Evolutionary conservation across 345 rosid genomes (phyloP), one percentile per base, ranked within the genome.

Genomic region (Pugionium dolabratum): DNA sequence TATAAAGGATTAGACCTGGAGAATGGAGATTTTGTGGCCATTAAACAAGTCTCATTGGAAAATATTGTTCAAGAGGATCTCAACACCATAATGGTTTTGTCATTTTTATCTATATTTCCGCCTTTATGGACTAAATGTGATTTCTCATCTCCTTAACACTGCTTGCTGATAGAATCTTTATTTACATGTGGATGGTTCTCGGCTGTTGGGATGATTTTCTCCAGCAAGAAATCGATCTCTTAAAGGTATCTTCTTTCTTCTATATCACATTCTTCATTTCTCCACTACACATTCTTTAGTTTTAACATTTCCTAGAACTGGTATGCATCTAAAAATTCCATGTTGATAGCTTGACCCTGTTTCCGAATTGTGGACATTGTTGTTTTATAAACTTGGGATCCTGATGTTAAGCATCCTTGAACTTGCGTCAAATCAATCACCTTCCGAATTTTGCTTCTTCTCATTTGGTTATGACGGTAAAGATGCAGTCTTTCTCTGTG

Each of bases 51-150:
- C 62, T 94, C 99, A 1, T 76, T 94, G 84, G 96, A 94, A 83
- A 94, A 90, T 79, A 94, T 94, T 64, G 93, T 83, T n/a, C 99
- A 90, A 62, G 99, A 94, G 78, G 99, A 90, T 75, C 99, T 94
- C 69, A 94, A 94, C 72, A 81, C 88, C 62, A 94, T 94, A 36
- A 94, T 90, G 99, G 99, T 90, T 57, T 51, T 5, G 29, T 51
- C 55, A 9, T 3, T 7, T 52, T 40, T 28, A 0, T 26, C n/a
- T 0, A 4, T 57, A 8, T 6, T 27, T 25, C 31, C 52, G 40
- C 3, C 7, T 5, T n/a, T 62, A 6, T 47, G 57, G 58, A 51
- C 48, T 29, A 32, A 52, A 45, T 49, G 5, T 25, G 34, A 27
- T 42, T 32, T 63, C 58, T 64, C 35, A 28, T 72, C 39, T 56